phyloP scores from a whole-genome alignment of 768 basidiomycete genomes.

The Dendrothele bispora region DNA sequence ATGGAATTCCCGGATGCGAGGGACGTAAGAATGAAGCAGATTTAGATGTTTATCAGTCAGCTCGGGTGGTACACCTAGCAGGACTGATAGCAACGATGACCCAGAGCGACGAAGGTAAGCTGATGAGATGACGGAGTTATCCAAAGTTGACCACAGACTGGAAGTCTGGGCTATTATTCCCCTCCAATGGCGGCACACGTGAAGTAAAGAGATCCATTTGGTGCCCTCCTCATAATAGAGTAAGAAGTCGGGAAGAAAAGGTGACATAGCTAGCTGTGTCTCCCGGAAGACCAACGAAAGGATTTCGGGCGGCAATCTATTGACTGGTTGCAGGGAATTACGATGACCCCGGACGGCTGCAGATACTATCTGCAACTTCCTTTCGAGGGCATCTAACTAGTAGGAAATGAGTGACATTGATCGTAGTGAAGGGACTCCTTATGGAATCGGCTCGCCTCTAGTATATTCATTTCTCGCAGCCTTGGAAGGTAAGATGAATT shows the following conservation, averaged over 20 bases:
- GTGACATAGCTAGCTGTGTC: slow-evolving; percentile 4
- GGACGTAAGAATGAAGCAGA: background rate
- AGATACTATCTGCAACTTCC: slow-evolving; percentile 6
- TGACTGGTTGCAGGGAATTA: slow-evolving; percentile 9
- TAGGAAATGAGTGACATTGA: no score
- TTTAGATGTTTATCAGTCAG: background rate
- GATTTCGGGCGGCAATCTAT: slow-evolving; percentile 11
- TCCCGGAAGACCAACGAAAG: slow-evolving; percentile 7
- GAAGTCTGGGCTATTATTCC: slow-evolving; percentile 10
- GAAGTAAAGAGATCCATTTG: slow-evolving; percentile 6
- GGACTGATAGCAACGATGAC: slow-evolving; percentile 3
- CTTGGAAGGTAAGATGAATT: background rate
- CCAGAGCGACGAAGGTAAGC: slow-evolving; percentile 6
- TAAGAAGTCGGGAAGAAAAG: slow-evolving; percentile 8
- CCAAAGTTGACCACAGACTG: slow-evolving; percentile 6
- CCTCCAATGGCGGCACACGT: slow-evolving; percentile 8
- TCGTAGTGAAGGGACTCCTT: no score
- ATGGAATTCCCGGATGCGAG: slow-evolving; percentile 4
- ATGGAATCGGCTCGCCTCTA: no score
- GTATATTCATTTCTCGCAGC: background rate
- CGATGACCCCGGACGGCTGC: slow-evolving; percentile 10
- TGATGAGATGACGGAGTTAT: background rate
- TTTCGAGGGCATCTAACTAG: slow-evolving; percentile 3
- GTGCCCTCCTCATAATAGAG: slow-evolving; percentile 1
- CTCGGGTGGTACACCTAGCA: slow-evolving; percentile 1